These are phyloP conservation scores for Oryza officinalis DNA, from an alignment of 176 grass and related monocot species.

Conservation along the genomic window DNA sequence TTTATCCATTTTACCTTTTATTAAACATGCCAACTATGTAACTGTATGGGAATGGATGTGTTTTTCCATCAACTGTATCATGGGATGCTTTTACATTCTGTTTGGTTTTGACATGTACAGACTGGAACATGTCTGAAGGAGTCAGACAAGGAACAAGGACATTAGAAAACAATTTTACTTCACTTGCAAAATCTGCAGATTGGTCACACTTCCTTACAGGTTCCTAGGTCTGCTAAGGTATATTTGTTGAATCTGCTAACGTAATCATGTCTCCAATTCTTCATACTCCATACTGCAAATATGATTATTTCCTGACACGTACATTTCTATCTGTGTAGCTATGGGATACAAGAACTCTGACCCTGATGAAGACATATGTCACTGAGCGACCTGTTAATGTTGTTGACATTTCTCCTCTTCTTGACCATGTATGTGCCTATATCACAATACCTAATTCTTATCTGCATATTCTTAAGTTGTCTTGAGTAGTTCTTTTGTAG, in stretches of 20 bases:
- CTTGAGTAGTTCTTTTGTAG: not conserved
- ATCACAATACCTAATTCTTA: not conserved
- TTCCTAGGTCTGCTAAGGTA: conserved; percentile 88
- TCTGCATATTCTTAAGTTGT: not conserved
- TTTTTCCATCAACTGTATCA: not conserved
- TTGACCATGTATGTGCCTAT: conserved; percentile 67
- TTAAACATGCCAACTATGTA: not conserved
- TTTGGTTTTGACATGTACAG: conserved; percentile 36
- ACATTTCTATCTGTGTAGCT: conserved; percentile 44
- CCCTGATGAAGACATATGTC: conserved; percentile 76
- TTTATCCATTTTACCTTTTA: not conserved
- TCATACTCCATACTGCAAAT: not conserved
- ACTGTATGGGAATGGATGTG: not conserved
- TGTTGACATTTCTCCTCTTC: conserved; percentile 86
- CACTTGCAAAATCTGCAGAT: conserved; percentile 69
- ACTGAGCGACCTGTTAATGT: conserved; percentile 88
- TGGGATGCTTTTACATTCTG: conserved; percentile 23
- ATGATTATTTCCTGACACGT: conserved; percentile 12
- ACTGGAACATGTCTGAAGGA: conserved; percentile 76
- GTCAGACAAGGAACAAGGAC: conserved; percentile 71
- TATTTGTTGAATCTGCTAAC: not conserved
- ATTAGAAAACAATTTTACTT: conserved; percentile 74
- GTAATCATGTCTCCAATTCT: not conserved
- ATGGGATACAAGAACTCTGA: conserved; percentile 78
- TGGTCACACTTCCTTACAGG: conserved; percentile 78